A percentile compares a stretch with the other conserved stretches of the same genome.
These are phyloP conservation scores for Ceratocystis albifundus DNA, from an alignment of 2,329 filamentous ascomycete species.

Conservation along the genomic window DNA sequence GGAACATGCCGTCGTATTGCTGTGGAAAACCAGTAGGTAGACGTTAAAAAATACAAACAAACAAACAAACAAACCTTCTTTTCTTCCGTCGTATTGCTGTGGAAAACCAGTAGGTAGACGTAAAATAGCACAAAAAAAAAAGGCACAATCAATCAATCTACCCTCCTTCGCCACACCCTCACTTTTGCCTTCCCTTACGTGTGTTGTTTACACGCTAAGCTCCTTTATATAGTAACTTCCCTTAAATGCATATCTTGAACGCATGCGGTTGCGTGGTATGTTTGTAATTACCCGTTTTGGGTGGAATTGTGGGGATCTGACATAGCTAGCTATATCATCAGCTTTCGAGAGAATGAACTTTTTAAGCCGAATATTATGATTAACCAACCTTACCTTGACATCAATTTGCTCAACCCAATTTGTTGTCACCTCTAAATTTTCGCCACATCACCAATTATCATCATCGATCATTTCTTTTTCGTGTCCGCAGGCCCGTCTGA, in stretches of 20 bases:
- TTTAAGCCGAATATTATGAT: neutral
- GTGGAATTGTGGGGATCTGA: neutral
- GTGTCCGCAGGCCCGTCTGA: neutral
- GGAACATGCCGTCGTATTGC: no score
- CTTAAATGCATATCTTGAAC: neutral
- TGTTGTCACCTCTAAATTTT: neutral
- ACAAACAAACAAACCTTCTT: no score
- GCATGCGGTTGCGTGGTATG: neutral
- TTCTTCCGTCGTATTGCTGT: no score
- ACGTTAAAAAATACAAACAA: no score
- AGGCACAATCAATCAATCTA: no score
- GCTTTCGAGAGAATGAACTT: neutral
- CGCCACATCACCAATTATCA: neutral
- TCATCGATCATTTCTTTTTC: neutral
- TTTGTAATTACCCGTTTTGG: neutral
- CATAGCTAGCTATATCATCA: neutral
- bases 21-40: no score
- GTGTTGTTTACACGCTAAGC: neutral
- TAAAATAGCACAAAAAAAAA: no score
- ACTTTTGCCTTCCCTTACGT: slow-evolving; percentile 8
- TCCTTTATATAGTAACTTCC: neutral
- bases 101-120: no score
- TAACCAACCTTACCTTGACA: neutral
- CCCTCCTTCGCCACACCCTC: neutral
- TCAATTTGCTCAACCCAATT: neutral